These are phyloP conservation scores for Guadua angustifolia DNA, from an alignment of 176 grass and related monocot species.

Conservation along the genomic window DNA sequence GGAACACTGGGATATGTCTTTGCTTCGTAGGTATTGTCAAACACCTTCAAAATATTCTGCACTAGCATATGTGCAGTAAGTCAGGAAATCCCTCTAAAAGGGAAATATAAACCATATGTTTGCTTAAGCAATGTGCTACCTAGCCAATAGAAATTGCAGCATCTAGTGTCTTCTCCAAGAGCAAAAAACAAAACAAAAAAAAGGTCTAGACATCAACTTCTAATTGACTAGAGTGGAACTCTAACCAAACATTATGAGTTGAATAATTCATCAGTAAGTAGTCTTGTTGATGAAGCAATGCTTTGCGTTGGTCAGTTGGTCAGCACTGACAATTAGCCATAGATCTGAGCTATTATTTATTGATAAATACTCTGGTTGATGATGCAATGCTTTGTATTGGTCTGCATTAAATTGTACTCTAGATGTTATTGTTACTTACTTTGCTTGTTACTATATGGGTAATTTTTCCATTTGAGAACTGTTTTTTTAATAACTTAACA, in stretches of 20 bases:
- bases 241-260: background rate
- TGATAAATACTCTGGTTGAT: background rate
- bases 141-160: background rate
- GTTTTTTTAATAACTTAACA: conserved; percentile 3
- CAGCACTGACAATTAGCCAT: background rate
- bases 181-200: background rate
- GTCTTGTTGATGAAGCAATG: background rate
- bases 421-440: background rate
- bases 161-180: conserved; percentile 11
- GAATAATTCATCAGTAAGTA: background rate
- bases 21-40: conserved; percentile 58
- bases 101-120: background rate
- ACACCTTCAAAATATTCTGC: background rate
- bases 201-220: background rate
- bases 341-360: background rate
- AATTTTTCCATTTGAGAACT: background rate
- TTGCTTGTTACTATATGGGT: background rate
- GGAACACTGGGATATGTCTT: conserved; percentile 72
- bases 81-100: background rate
- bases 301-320: background rate
- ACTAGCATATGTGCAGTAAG: background rate
- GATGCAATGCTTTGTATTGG: background rate
- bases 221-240: background rate
- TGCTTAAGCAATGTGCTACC: background rate
- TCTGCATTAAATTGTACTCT: background rate